Percentiles rank a stretch among this genome's conserved stretches.
phyloP scores from a whole-genome alignment of 495 filamentous ascomycete genomes.

The Gamarada debralockiae region DNA sequence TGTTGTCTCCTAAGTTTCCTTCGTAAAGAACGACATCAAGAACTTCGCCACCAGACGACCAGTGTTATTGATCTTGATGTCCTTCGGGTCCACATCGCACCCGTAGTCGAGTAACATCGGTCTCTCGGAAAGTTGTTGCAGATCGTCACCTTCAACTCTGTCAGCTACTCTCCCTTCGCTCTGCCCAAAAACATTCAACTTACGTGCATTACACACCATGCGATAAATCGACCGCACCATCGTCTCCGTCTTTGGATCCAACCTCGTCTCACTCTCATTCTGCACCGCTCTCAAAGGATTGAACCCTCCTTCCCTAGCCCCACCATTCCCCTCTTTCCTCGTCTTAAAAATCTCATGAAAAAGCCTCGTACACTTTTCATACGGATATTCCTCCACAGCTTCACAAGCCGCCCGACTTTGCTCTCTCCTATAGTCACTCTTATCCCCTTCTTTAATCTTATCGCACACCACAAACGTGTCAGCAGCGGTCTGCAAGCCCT shows the following conservation, averaged over 20 bases:
- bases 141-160: slow-evolving; percentile 35
- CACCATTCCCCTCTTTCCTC: slow-evolving; percentile 27
- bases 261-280: background rate
- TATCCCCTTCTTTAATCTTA: slow-evolving; percentile 33
- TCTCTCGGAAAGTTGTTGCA: slow-evolving; percentile 42
- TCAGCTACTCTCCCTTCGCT: background rate
- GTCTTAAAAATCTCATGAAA: slow-evolving; percentile 53
- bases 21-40: slow-evolving; percentile 38
- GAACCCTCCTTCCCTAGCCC: slow-evolving; percentile 8
- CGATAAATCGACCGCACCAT: slow-evolving; percentile 34
- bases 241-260: slow-evolving; percentile 26
- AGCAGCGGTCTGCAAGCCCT: slow-evolving; percentile 43
- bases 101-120: slow-evolving; percentile 39
- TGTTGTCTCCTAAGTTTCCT: too few relatives aligned
- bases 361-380: slow-evolving; percentile 46
- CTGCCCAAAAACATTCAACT: slow-evolving; percentile 16
- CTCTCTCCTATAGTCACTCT: slow-evolving; percentile 31
- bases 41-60: slow-evolving; percentile 46
- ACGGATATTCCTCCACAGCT: slow-evolving; percentile 47
- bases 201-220: slow-evolving; percentile 34
- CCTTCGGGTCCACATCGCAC: slow-evolving; percentile 33
- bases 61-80: slow-evolving; percentile 43
- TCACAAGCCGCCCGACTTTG: slow-evolving; percentile 37
- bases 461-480: slow-evolving; percentile 45
- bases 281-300: slow-evolving; percentile 14